These are phyloP conservation scores for Fomitopsis pinicola DNA, from an alignment of 1,284 basidiomycete species.

Conservation along the genomic window DNA sequence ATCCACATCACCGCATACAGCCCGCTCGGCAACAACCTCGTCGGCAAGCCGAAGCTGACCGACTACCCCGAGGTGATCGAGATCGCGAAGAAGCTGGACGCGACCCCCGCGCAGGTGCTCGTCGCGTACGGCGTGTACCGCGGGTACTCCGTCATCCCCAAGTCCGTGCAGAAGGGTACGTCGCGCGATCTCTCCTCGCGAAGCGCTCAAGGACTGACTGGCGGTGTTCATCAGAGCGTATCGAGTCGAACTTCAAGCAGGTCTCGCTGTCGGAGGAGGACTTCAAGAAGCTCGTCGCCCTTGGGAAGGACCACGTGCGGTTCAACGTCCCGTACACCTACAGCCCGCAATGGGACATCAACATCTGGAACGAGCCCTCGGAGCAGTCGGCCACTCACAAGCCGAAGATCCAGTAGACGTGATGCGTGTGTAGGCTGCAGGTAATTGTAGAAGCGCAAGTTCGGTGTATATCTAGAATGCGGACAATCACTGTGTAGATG, in stretches of 20 bases:
- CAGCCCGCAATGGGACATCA: constrained; percentile 60
- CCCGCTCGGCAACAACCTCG: constrained; percentile 78
- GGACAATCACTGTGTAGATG: too few relatives aligned
- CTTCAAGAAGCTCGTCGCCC: constrained; percentile 41
- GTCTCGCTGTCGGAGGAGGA: constrained; percentile 48
- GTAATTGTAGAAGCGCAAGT: too few relatives aligned
- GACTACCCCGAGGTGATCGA: constrained; percentile 51
- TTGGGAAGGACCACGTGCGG: constrained; percentile 50
- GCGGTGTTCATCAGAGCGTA: constrained; percentile 27
- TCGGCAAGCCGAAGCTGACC: constrained; percentile 54
- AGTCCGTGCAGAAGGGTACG: constrained; percentile 36
- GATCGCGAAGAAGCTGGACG: constrained; percentile 44
- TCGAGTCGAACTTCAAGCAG: constrained; percentile 53
- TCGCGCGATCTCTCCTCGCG: background rate
- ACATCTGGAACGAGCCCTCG: constrained; percentile 58
- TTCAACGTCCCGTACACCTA: constrained; percentile 68
- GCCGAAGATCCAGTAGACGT: constrained; percentile 36
- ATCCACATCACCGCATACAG: constrained; percentile 85
- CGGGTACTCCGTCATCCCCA: constrained; percentile 40
- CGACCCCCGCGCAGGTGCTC: constrained; percentile 51
- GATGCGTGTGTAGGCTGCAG: background rate
- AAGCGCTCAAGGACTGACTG: background rate
- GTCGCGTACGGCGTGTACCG: constrained; percentile 46
- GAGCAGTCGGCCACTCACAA: constrained; percentile 49
- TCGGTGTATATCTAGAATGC: too few relatives aligned